Evolutionary conservation across 805 yeast species (phyloP).

Genomic region (Diddensiella caesifluorescens): DNA sequence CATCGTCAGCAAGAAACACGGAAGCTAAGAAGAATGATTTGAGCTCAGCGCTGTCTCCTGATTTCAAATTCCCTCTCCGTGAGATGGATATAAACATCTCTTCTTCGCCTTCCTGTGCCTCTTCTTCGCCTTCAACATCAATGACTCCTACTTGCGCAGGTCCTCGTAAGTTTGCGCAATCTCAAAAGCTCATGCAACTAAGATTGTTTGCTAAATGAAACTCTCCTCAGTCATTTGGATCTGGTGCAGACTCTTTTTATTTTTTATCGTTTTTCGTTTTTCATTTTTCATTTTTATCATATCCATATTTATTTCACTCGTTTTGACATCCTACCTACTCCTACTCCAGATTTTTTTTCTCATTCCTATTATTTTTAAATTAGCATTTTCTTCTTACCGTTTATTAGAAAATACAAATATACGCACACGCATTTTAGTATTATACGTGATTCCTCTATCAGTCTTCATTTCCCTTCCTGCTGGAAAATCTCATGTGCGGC

Average conservation of each 20-base stretch:
- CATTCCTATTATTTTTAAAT: no score
- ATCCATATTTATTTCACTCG: no score
- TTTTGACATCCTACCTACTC: no score
- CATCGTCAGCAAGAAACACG: not conserved
- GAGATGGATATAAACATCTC: conserved; percentile 14
- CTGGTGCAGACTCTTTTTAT: not conserved
- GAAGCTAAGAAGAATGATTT: not conserved
- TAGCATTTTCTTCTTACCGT: no score
- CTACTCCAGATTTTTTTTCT: no score
- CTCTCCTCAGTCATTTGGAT: not conserved
- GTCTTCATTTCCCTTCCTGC: no score
- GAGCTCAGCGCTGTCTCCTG: not conserved
- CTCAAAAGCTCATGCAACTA: conserved; percentile 1
- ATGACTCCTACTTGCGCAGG: not conserved
- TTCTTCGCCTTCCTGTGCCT: conserved; percentile 17
- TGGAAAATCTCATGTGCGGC: no score
- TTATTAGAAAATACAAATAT: no score
- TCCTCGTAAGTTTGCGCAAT: not conserved
- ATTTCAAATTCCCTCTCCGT: conserved; percentile 18
- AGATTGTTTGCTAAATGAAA: conserved; percentile 4
- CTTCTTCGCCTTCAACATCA: conserved; percentile 1
- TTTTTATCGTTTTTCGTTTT: not conserved
- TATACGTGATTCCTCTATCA: no score
- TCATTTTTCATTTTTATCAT: no score
- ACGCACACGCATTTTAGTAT: no score